Evolutionary conservation across 495 filamentous ascomycete genomes (phyloP), one percentile per base, ranked within the genome.

Genomic region (Massariosphaeria phaeospora): DNA sequence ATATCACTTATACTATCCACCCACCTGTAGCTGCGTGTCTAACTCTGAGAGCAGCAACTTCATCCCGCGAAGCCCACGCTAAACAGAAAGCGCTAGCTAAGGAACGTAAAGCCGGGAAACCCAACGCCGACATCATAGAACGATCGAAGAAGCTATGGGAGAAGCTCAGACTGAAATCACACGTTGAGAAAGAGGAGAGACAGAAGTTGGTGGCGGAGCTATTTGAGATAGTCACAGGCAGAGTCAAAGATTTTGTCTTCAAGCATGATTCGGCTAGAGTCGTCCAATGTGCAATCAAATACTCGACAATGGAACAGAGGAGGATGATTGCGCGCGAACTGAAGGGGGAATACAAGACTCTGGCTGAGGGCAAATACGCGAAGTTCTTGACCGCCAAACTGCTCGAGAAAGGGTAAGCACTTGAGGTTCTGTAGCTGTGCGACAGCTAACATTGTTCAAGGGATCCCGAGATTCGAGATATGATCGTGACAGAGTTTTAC

Each of bases 61-160:
- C 67, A 23, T 95, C 91, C 2, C 82, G 81, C 63, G 91, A 96
- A 74, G 81, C 89, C 13, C 93, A 97, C 67, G 80, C 81, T 21
- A 95, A 96, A 69, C 94, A 99, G 69, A 96, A 89, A 64, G 86
- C 83, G 48, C 77, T 95, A 29, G 83, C 80, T 33, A 84, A 84
- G 65, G 90, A 96, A 66, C 87, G 94, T 62, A 97, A 91, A 76
- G 83, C 86, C 25, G 83, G 85, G 21, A 96, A 96, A 69, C 94
- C 94, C 7, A 82, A 96, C 50, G 89, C 91, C 56, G 89, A 96
- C 62, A 81, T 83, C 48, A 83, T 99, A 55, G 78, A 81, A n/a
- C 82, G 88, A 36, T 87, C 89, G 3, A 97, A 97, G 75, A 89
- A 96, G 73, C 76, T 99, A 30, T 99, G 94, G 94, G 94, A 99